phyloP scores from a whole-genome alignment of 78 protist species.

The Chrysochromulina tobinii region DNA sequence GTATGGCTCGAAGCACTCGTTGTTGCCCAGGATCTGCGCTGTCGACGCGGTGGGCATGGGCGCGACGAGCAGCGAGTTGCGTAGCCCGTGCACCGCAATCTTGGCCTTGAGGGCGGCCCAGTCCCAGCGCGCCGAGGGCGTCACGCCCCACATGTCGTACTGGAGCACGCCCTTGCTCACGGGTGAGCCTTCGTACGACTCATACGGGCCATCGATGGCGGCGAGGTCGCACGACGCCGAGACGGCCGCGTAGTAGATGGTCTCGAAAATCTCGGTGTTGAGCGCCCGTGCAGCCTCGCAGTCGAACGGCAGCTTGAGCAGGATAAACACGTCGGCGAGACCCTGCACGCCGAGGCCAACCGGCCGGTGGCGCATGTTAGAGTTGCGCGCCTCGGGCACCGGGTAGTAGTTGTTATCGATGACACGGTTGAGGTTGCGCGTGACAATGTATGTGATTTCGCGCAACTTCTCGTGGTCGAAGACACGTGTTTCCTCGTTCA shows the following conservation, averaged over 20 bases:
- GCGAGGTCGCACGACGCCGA: conserved; percentile 59
- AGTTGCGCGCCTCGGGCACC: conserved; percentile 82
- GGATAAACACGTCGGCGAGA: conserved; percentile 93
- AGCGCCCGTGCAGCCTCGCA: conserved; percentile 80
- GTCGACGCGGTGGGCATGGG: conserved; percentile 99
- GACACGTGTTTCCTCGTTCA: conserved; percentile 89
- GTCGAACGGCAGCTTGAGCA: conserved; percentile 90
- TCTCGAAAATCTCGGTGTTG: conserved; percentile 94
- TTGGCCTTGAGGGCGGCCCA: conserved; percentile 50
- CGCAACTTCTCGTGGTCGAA: conserved; percentile 80
- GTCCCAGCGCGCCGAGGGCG: conserved; percentile 56
- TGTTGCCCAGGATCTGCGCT: conserved; percentile 97
- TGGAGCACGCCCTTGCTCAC: conserved; percentile 87
- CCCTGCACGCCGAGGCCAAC: conserved; percentile 85
- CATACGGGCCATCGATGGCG: conserved; percentile 70
- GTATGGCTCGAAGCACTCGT: conserved; percentile 98
- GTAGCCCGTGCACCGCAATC: conserved; percentile 77
- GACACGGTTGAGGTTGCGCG: conserved; percentile 86
- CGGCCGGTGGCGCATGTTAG: conserved; percentile 95
- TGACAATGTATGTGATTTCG: conserved; percentile 52
- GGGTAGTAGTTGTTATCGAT: conserved; percentile 97
- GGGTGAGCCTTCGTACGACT: conserved; percentile 83
- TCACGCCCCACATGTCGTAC: conserved; percentile 96
- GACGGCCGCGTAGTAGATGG: conserved; percentile 85
- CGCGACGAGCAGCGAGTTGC: conserved; percentile 95